These are phyloP conservation scores for Bretschneidera sinensis DNA, from an alignment of 345 rosid genomes.

Conservation along the genomic window DNA sequence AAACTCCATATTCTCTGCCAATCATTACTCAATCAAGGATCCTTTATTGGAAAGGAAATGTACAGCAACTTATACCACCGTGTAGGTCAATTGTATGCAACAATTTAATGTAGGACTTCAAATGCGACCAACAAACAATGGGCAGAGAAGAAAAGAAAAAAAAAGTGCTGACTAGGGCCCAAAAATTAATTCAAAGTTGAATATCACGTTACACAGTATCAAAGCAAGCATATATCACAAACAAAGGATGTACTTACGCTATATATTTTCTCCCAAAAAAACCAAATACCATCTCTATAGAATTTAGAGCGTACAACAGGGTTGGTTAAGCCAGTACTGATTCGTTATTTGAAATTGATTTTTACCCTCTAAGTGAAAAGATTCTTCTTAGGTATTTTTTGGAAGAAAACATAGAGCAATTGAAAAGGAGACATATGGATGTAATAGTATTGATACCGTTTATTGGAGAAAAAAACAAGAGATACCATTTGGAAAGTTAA, in stretches of 20 bases:
- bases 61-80: not conserved
- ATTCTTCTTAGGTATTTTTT: too few relatives aligned
- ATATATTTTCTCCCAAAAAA: too few relatives aligned
- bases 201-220: not conserved
- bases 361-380: too few relatives aligned
- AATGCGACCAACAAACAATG: not conserved
- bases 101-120: not conserved
- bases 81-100: not conserved
- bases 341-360: not conserved
- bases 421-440: too few relatives aligned
- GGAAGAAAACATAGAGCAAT: not conserved
- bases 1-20: constrained; percentile 88
- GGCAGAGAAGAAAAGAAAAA: too few relatives aligned
- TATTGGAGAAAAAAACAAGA: too few relatives aligned
- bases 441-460: too few relatives aligned
- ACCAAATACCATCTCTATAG: not conserved
- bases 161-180: not conserved
- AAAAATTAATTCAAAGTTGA: not conserved
- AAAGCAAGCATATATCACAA: not conserved
- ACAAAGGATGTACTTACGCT: too few relatives aligned
- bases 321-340: not conserved
- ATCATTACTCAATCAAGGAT: constrained; percentile 15
- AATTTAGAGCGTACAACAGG: not conserved
- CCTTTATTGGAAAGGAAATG: not conserved
- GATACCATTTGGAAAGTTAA: too few relatives aligned